These are phyloP conservation scores for Discostella stelligeroides DNA, from an alignment of 108 stramenopile genomes.

Conservation along the genomic window DNA sequence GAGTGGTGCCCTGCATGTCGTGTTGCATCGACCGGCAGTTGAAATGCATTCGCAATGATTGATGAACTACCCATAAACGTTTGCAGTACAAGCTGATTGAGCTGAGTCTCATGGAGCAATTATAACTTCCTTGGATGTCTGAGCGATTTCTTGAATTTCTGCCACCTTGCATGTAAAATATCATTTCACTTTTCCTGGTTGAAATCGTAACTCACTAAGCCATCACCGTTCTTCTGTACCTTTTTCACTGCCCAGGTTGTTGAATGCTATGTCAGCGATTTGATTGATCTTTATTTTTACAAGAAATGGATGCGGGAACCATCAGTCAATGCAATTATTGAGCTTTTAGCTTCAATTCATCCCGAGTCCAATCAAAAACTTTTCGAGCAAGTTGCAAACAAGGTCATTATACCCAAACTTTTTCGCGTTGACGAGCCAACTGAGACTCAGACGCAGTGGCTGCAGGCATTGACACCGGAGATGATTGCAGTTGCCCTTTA, in stretches of 20 bases:
- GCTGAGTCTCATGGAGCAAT: conserved; percentile 44
- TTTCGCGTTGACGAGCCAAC: conserved; percentile 32
- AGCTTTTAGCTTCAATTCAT: conserved; percentile 55
- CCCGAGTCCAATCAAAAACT: conserved; percentile 12
- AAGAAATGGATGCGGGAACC: conserved; percentile 87
- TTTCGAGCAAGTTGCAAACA: conserved; percentile 45
- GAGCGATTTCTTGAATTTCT: conserved; percentile 29
- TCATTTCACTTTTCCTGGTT: conserved; percentile 19
- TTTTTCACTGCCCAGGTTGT: conserved; percentile 34
- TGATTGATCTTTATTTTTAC: conserved; percentile 75
- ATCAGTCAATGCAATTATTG: conserved; percentile 73
- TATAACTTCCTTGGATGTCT: conserved; percentile 52
- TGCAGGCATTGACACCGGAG: conserved; percentile 59
- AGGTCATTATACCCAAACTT: conserved; percentile 62
- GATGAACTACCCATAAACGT: conserved; percentile 56
- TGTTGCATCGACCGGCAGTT: background rate
- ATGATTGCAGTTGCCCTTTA: conserved; percentile 65
- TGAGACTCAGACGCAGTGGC: conserved; percentile 13
- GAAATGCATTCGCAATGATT: conserved; percentile 33
- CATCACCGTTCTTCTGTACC: no score
- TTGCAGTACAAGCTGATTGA: conserved; percentile 57
- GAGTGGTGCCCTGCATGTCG: conserved; percentile 9
- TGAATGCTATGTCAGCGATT: conserved; percentile 48
- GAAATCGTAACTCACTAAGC: no score
- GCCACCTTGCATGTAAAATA: background rate